phyloP scores from a whole-genome alignment of 352 stramenopile genomes.

The Phytophthora multivora region DNA sequence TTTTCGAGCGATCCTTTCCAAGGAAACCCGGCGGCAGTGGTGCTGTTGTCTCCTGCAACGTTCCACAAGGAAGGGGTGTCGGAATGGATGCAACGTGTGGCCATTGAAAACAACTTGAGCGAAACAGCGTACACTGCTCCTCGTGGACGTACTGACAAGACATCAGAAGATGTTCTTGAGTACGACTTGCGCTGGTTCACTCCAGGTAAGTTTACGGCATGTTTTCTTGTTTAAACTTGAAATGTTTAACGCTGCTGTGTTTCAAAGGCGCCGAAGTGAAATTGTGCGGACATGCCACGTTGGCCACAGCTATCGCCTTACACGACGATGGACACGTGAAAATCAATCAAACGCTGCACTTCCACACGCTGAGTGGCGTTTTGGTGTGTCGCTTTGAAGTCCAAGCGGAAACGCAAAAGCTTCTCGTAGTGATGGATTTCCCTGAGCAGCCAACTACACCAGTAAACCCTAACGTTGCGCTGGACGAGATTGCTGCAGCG shows the following conservation, averaged over 20 bases:
- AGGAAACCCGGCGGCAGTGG: conserved; percentile 92
- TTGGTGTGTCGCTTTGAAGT: conserved; percentile 43
- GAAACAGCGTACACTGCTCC: conserved; percentile 91
- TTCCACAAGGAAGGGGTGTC: conserved; percentile 36
- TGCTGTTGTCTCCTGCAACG: conserved; percentile 50
- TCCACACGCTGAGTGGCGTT: conserved; percentile 72
- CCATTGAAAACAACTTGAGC: conserved; percentile 92
- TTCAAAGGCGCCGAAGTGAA: conserved; percentile 68
- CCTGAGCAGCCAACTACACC: conserved; percentile 30
- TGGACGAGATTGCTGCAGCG: conserved; percentile 15
- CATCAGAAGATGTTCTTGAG: conserved; percentile 15
- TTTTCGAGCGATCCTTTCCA: conserved; percentile 70
- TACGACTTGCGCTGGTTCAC: conserved; percentile 75
- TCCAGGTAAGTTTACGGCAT: too few relatives aligned
- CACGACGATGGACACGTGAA: conserved; percentile 56
- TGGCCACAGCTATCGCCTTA: conserved; percentile 84
- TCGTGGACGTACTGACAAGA: conserved; percentile 10
- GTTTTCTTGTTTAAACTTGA: too few relatives aligned
- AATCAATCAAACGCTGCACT: conserved; percentile 48
- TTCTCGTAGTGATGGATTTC: conserved; percentile 70
- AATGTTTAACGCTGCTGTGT: not conserved
- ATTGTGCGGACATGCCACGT: conserved; percentile 92
- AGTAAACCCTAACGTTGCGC: conserved; percentile 1
- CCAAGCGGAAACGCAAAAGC: conserved; percentile 19
- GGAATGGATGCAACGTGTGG: conserved; percentile 77